phyloP scores from a whole-genome alignment of 2,329 filamentous ascomycete genomes.

The Aspergillus tubingensis region DNA sequence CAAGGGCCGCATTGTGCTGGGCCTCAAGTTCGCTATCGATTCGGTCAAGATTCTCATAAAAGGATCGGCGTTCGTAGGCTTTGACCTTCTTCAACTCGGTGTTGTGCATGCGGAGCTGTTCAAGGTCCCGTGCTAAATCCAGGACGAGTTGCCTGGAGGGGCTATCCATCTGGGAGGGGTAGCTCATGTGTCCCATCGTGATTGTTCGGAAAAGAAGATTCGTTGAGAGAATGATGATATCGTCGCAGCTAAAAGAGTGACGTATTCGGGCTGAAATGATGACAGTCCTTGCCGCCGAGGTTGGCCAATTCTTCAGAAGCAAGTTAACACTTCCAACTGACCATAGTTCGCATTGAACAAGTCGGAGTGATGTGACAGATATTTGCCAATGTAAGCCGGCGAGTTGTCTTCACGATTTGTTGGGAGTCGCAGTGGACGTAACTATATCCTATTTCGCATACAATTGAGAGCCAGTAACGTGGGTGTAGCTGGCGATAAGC shows the following conservation, averaged over 20 bases:
- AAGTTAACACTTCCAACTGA: neutral
- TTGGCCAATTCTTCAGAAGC: neutral
- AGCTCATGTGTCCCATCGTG: slow-evolving; percentile 33
- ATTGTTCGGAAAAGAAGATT: neutral
- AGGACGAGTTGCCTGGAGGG: slow-evolving; percentile 43
- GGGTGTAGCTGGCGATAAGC: neutral
- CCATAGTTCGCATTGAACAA: neutral
- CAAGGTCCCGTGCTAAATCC: slow-evolving; percentile 44
- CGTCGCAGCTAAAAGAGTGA: neutral
- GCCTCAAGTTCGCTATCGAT: slow-evolving; percentile 64
- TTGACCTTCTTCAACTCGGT: slow-evolving; percentile 47
- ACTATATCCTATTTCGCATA: neutral
- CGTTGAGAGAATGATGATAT: neutral
- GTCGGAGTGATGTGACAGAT: too few relatives aligned
- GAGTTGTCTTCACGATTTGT: neutral
- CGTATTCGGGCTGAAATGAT: neutral
- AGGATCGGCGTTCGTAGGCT: slow-evolving; percentile 45
- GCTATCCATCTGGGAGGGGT: slow-evolving; percentile 38
- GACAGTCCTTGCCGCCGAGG: neutral
- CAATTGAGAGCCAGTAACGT: neutral
- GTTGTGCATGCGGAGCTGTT: slow-evolving; percentile 45
- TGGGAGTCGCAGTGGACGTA: neutral
- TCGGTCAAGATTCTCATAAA: slow-evolving; percentile 62
- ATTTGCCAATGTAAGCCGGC: neutral
- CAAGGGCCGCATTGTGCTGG: slow-evolving; percentile 66